A percentile compares a stretch with the other conserved stretches of the same genome.
phyloP scores from a whole-genome alignment of 345 rosid species.

The Tarenaya hassleriana region DNA sequence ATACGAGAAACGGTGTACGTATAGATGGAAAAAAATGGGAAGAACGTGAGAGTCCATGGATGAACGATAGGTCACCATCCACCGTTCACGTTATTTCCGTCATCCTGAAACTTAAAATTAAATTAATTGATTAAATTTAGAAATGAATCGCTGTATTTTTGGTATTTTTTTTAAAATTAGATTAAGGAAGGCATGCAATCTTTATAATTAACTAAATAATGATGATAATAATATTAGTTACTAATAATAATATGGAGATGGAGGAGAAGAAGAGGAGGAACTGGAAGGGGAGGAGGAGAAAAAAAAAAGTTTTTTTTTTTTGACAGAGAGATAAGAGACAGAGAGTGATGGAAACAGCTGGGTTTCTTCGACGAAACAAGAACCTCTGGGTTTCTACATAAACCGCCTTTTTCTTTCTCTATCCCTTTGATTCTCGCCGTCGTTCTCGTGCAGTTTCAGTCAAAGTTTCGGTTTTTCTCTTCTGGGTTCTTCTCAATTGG shows the following conservation, averaged over 20 bases:
- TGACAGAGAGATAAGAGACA: slow-evolving; percentile 11
- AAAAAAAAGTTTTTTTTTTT: too few relatives aligned
- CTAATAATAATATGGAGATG: too few relatives aligned
- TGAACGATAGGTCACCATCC: background rate
- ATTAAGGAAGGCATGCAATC: too few relatives aligned
- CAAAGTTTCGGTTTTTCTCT: too few relatives aligned
- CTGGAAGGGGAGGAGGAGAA: too few relatives aligned
- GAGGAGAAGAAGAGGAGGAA: slow-evolving; percentile 6
- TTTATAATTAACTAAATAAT: slow-evolving; percentile 10
- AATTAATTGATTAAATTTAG: too few relatives aligned
- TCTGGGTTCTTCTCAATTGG: too few relatives aligned
- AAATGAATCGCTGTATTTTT: too few relatives aligned
- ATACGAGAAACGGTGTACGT: background rate
- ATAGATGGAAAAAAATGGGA: background rate
- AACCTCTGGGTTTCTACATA: slow-evolving; percentile 1
- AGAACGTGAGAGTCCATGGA: slow-evolving; percentile 9
- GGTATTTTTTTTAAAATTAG: too few relatives aligned
- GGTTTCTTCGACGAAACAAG: background rate
- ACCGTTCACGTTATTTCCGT: too few relatives aligned
- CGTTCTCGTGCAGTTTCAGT: background rate
- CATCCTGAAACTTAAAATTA: too few relatives aligned
- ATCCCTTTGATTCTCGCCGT: background rate
- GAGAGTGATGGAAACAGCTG: slow-evolving; percentile 14
- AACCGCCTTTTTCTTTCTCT: background rate
- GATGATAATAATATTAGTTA: slow-evolving; percentile 1